These are phyloP conservation scores for Hanseniaspora taiwanica DNA, from an alignment of 805 yeast species.

Conservation along the genomic window DNA sequence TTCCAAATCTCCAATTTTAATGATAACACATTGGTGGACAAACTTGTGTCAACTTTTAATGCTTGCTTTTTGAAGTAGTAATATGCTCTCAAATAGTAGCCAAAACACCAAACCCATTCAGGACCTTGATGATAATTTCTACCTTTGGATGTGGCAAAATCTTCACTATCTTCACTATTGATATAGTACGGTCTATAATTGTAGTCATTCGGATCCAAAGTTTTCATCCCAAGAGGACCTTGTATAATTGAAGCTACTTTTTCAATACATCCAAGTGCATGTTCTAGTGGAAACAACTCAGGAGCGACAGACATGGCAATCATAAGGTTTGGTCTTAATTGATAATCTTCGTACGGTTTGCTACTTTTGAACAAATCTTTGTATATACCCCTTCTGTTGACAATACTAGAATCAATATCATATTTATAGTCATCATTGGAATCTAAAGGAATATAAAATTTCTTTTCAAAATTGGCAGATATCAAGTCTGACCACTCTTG, in stretches of 20 bases:
- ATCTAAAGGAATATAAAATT: slow-evolving; percentile 62
- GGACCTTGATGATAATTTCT: slow-evolving; percentile 98
- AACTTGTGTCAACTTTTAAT: too few species aligned
- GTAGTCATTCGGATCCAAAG: slow-evolving; percentile 84
- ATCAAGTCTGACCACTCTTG: slow-evolving; percentile 61
- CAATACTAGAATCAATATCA: slow-evolving; percentile 47
- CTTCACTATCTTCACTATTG: slow-evolving; percentile 67
- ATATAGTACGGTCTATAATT: slow-evolving; percentile 84
- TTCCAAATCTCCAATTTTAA: slow-evolving; percentile 18
- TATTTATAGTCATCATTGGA: slow-evolving; percentile 46
- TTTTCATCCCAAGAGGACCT: slow-evolving; percentile 86
- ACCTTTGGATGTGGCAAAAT: slow-evolving; percentile 89
- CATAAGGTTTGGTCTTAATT: slow-evolving; percentile 81
- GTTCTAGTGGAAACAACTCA: slow-evolving; percentile 55
- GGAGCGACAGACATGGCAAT: slow-evolving; percentile 94
- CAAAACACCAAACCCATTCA: slow-evolving; percentile 92
- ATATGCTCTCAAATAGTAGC: slow-evolving; percentile 76
- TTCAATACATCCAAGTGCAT: slow-evolving; percentile 52
- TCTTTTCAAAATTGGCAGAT: slow-evolving; percentile 62
- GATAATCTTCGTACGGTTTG: slow-evolving; percentile 87
- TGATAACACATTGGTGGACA: too few species aligned
- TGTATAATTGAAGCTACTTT: slow-evolving; percentile 62
- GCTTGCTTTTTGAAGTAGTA: slow-evolving; percentile 27
- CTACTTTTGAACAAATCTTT: slow-evolving; percentile 76
- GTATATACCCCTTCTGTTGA: slow-evolving; percentile 88